Base-by-base conservation (phyloP, 1,284 basidiomycete genomes). In the Malassezia caprae region DNA sequence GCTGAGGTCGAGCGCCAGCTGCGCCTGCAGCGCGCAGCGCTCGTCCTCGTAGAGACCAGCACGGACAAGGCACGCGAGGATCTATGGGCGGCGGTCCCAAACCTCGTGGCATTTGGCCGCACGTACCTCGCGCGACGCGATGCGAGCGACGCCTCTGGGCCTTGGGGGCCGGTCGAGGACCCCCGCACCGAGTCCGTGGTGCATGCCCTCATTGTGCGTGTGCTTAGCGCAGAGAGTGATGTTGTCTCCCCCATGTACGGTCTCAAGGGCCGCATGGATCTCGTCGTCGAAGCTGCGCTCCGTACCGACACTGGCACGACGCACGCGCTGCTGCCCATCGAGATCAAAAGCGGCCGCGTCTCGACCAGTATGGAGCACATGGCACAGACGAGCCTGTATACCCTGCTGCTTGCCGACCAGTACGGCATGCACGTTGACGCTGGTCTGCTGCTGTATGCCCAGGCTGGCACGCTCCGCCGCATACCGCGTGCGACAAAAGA, bases 301-400 rank as follows among this genome's bases (percentile, higher is more conserved):
- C 39, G 48, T 23, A 56, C 63, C 26, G 48, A 27, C 5, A 44
- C 48, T 82, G 65, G 35, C 15, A 17, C 15, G 12, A 48, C 34
- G 0, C 56, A 48, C 2, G 68, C 68, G 13, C 82, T 83, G 0
- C 80, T 85, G 66, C 73, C 93, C 1, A 82, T 98, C 44, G 94
- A 99, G 76, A 88, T 98, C 77, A 99, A 98, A 77, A 99, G 93
- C 0, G 93, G 94, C 79, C 85, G 48, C 76, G 84, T 1, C 77
- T 57, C 61, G 27, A 83, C 26, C 82, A 84, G 2, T 30, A 63
- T 61, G 10, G 88, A 93, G 64, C 94, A 98, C 75, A 84, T 90
- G 39, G 94, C 94, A 0, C 93, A 99, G 76, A 98, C 94, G 0
- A 91, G 96, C 84, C 78, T 98, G 6, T 99, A 98, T 72, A 96